Base-by-base conservation (phyloP, 306 rosid species). In the Dryas alaskensis region DNA sequence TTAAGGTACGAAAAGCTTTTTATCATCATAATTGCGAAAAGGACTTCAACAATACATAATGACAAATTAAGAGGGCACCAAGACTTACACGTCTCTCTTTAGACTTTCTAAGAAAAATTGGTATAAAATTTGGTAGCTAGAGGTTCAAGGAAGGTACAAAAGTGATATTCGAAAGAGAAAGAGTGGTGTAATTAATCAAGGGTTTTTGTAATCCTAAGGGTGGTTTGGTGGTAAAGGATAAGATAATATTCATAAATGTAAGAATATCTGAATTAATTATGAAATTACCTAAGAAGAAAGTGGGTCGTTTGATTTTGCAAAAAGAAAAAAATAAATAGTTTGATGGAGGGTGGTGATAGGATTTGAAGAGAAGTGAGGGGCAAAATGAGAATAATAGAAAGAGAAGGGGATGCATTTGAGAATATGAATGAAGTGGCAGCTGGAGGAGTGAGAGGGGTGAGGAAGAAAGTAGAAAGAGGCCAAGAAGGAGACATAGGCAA, bases 401-500 rank as follows among this genome's bases (percentile, higher is more conserved):
- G 6, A 45, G 44, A 71, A 43, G 3, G 44, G 65, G 25, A 22
- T 66, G 53, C 40, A 47, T 47, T 66, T 19, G 12, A 39, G 31
- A 31, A 11, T 5, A 49, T 72, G 70, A 17, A 73, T 10, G 43
- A 76, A 44, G 63, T 22, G 17, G 40, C 11, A 72, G 55, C 4
- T 54, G 45, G 25, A 70, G 49, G 46, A 4, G 46, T 17, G 51
- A 40, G 13, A 63, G 69, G 59, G 67, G 39, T 62, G 17, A 57
- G 2, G 62, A 42, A 47, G 4, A 31, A 54, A 22, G 22, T 22
- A 12, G 37, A 66, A 79, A 69, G 49, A 76, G 74, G 74, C 68
- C 72, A 61, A 67, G 49, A 72, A 80, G 69, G 76, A 17, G 79
- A 81, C 92, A 81, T 86, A 73, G 88, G 84, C 87, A 77, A 79